A percentile compares a stretch with the other conserved stretches of the same genome.
phyloP scores from a whole-genome alignment of 2,329 filamentous ascomycete genomes.

The Penicillium aurantiogriseum region DNA sequence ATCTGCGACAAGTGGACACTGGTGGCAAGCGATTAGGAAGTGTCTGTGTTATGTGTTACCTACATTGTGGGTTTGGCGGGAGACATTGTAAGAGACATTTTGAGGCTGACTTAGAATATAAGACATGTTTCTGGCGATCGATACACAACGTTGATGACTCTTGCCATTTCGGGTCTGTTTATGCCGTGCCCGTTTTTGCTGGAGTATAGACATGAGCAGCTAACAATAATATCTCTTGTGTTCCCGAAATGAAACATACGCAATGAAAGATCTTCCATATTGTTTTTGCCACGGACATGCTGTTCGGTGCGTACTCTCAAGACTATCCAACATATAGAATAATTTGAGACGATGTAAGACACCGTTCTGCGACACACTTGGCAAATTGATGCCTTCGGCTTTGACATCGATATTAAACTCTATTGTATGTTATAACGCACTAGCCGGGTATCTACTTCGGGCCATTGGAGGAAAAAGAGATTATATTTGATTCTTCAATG shows the following conservation, averaged over 20 bases:
- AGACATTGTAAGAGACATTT: not conserved
- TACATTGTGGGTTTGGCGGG: not conserved
- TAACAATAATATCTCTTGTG: not conserved
- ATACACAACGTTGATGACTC: not conserved
- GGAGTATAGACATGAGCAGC: not conserved
- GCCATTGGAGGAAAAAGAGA: not conserved
- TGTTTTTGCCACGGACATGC: not conserved
- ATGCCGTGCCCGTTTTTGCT: not conserved
- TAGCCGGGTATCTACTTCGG: not conserved
- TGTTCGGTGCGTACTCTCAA: not conserved
- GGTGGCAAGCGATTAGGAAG: not conserved
- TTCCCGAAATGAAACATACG: not conserved
- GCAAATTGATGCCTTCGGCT: not conserved
- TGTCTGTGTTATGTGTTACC: slow-evolving; percentile 6
- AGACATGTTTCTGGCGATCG: not conserved
- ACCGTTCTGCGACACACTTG: not conserved
- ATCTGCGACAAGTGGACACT: slow-evolving; percentile 10
- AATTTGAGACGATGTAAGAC: not conserved
- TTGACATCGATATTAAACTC: not conserved
- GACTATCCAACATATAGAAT: not conserved
- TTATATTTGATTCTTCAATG: not conserved
- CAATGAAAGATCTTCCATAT: not conserved
- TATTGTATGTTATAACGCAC: not conserved
- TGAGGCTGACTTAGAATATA: slow-evolving; percentile 7
- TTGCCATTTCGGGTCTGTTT: not conserved